Conservation (phyloP, 2,329 filamentous ascomycete genomes). For the Macrophomina tecta region DNA sequence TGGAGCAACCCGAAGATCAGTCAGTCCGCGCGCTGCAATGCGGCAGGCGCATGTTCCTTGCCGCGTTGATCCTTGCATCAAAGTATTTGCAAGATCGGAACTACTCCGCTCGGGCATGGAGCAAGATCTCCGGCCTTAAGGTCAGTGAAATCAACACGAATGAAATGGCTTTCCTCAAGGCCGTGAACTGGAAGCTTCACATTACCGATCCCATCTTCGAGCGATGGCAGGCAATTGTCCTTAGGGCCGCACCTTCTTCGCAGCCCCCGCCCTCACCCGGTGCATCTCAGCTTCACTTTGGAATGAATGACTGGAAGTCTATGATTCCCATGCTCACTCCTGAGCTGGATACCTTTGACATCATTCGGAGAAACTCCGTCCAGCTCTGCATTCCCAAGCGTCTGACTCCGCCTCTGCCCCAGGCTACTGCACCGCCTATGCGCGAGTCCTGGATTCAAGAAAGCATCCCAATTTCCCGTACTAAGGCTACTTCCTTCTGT, state of each 20-base stretch:
- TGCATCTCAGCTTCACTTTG: slow-evolving; percentile 35
- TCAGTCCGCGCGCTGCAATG: slow-evolving; percentile 85
- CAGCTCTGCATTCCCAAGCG: slow-evolving; percentile 29
- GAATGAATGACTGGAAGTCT: slow-evolving; percentile 50
- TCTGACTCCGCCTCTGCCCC: slow-evolving; percentile 36
- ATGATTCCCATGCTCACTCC: slow-evolving; percentile 64
- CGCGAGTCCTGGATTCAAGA: slow-evolving; percentile 39
- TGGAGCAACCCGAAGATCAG: slow-evolving; percentile 79
- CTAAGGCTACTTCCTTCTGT: slow-evolving; percentile 53
- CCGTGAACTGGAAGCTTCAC: slow-evolving; percentile 93
- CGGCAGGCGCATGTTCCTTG: slow-evolving; percentile 95
- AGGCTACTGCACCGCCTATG: slow-evolving; percentile 35
- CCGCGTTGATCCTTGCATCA: slow-evolving; percentile 91
- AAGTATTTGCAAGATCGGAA: slow-evolving; percentile 99
- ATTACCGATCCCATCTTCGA: slow-evolving; percentile 89
- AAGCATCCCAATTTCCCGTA: slow-evolving; percentile 50
- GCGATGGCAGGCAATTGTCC: slow-evolving; percentile 91
- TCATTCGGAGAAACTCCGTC: slow-evolving; percentile 30
- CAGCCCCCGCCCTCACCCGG: slow-evolving; percentile 51
- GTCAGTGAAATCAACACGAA: slow-evolving; percentile 96
- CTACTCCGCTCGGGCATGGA: slow-evolving; percentile 97
- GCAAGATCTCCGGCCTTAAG: slow-evolving; percentile 96
- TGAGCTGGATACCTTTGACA: slow-evolving; percentile 58
- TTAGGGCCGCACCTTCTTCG: slow-evolving; percentile 51
- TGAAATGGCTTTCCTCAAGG: slow-evolving; percentile 87